Conservation (phyloP, 1,284 basidiomycete species). For the Fistulinella cinereoalba region DNA sequence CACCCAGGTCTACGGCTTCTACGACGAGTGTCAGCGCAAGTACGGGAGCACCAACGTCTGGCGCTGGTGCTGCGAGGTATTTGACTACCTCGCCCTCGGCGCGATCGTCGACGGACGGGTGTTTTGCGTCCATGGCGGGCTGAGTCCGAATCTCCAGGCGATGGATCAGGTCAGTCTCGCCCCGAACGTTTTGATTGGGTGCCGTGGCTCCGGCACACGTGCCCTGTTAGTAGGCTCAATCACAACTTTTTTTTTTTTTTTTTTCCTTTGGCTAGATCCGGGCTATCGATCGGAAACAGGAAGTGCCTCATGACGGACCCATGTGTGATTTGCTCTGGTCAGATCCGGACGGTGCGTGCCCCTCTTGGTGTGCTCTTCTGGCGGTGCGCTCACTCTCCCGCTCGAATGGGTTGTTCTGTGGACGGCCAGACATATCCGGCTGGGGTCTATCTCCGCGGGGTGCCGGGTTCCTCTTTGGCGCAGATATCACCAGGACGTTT, state of each 20-base stretch:
- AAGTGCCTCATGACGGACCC: slow-evolving; percentile 98
- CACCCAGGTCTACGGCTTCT: slow-evolving; percentile 98
- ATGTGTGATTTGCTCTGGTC: slow-evolving; percentile 99
- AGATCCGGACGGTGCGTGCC: slow-evolving; percentile 85
- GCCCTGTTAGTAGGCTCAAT: too few relatives aligned
- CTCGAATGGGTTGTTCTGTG: neutral
- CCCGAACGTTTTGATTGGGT: neutral
- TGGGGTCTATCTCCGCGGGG: slow-evolving; percentile 98
- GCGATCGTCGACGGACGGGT: slow-evolving; percentile 96
- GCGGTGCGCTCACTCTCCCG: neutral
- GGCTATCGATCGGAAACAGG: slow-evolving; percentile 93
- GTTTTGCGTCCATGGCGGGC: slow-evolving; percentile 89
- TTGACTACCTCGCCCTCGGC: slow-evolving; percentile 92
- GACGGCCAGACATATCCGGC: slow-evolving; percentile 69
- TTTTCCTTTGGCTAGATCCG: slow-evolving; percentile 68
- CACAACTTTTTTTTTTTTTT: neutral
- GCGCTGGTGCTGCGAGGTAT: slow-evolving; percentile 98
- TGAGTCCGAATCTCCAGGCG: slow-evolving; percentile 81
- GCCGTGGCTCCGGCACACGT: too few relatives aligned
- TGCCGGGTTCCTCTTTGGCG: slow-evolving; percentile 94
- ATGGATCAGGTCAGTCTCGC: slow-evolving; percentile 76
- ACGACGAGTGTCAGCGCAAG: slow-evolving; percentile 97
- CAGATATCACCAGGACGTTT: slow-evolving; percentile 88
- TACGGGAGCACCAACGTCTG: slow-evolving; percentile 96
- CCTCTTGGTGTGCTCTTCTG: neutral